Conservation (phyloP, 768 basidiomycete genomes). For the Tricholoma furcatifolium region DNA sequence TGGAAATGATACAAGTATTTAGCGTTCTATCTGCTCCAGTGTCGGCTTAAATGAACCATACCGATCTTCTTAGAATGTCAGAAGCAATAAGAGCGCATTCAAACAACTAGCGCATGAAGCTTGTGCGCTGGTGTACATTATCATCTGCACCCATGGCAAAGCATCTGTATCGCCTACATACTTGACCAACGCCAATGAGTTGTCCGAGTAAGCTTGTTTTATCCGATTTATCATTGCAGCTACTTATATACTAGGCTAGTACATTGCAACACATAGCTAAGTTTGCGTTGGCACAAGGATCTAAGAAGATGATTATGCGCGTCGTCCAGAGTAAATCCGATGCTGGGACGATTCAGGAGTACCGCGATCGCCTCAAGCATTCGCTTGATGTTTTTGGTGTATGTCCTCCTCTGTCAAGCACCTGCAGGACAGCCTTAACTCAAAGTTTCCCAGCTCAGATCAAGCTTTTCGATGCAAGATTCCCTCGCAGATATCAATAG, state of each 20-base stretch:
- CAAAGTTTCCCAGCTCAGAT: no score
- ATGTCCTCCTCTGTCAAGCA: constrained; percentile 6
- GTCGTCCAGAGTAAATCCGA: constrained; percentile 4
- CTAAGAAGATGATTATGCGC: not conserved
- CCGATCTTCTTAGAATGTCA: not conserved
- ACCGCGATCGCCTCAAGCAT: constrained; percentile 2
- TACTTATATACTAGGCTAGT: not conserved
- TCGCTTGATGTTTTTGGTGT: constrained; percentile 1
- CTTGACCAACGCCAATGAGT: not conserved
- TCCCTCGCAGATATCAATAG: no score
- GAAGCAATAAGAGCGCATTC: not conserved
- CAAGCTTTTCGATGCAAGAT: no score
- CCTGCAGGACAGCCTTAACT: no score
- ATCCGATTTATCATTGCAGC: not conserved
- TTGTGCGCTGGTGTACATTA: not conserved
- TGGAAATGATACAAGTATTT: not conserved
- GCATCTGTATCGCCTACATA: not conserved
- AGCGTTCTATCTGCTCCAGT: no score
- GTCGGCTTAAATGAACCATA: no score
- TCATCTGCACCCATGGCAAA: not conserved
- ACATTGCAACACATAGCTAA: not conserved
- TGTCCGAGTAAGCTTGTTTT: not conserved
- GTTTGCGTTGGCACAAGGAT: not conserved
- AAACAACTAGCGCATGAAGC: not conserved
- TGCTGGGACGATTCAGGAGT: not conserved